phyloP scores from a whole-genome alignment of 2,329 filamentous ascomycete species.

The Penicillium sp. region DNA sequence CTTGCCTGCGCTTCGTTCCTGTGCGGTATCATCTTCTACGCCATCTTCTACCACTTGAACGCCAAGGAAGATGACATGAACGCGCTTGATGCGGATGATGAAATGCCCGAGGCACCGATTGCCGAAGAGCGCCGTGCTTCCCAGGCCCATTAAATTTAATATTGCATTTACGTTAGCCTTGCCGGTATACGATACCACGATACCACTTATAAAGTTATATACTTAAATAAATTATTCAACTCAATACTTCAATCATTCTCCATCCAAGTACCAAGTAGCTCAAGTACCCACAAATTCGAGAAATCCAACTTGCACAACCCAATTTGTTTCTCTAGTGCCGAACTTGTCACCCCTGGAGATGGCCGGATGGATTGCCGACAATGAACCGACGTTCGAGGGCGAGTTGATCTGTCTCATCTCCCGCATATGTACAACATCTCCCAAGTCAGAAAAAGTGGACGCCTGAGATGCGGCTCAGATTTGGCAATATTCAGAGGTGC shows the following conservation, averaged over 20 bases:
- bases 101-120: conserved; percentile 20
- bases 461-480: background rate
- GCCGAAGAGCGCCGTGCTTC: conserved; percentile 15
- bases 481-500: background rate
- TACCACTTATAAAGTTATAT: too few relatives aligned
- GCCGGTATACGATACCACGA: background rate
- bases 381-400: too few relatives aligned
- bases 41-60: conserved; percentile 53
- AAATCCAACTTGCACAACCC: too few relatives aligned
- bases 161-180: conserved; percentile 1
- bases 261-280: background rate
- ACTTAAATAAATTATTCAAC: background rate
- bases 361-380: too few relatives aligned
- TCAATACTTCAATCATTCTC: background rate
- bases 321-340: too few relatives aligned
- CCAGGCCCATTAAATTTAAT: conserved; percentile 6
- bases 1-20: conserved; percentile 54
- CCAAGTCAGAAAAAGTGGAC: background rate
- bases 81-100: conserved; percentile 45
- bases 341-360: too few relatives aligned
- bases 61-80: conserved; percentile 54
- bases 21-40: conserved; percentile 57
- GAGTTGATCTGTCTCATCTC: background rate
- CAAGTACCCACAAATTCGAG: too few relatives aligned
- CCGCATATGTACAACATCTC: background rate